phyloP scores from a whole-genome alignment of 371 early-diverging fungal species.

The Batrachochytrium dendrobatidis region DNA sequence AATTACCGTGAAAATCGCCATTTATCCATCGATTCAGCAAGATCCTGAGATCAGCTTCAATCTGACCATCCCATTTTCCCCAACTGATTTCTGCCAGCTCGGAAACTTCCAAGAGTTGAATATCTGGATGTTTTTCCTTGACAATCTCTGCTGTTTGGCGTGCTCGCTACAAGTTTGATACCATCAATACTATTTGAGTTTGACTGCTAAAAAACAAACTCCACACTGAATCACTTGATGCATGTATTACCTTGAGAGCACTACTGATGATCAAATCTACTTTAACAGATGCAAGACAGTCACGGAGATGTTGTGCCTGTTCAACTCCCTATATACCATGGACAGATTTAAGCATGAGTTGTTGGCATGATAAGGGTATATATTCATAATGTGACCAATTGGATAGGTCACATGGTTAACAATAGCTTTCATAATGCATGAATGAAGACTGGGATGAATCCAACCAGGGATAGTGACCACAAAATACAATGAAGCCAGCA shows the following conservation, averaged over 20 bases:
- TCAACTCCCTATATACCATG: conserved; percentile 17
- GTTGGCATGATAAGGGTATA: too few species aligned
- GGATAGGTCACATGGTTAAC: too few species aligned
- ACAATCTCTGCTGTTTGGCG: conserved; percentile 27
- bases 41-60: conserved; percentile 8
- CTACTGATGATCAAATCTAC: conserved; percentile 23
- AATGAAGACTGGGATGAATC: too few species aligned
- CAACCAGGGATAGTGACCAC: too few species aligned
- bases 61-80: conserved; percentile 37
- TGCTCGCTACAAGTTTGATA: conserved; percentile 20
- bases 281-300: conserved; percentile 9
- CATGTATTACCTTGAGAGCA: conserved; percentile 12
- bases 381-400: too few species aligned
- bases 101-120: conserved; percentile 16
- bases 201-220: conserved; percentile 7
- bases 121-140: conserved; percentile 14
- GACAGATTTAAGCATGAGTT: too few species aligned
- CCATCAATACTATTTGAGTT: not conserved
- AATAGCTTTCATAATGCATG: too few species aligned
- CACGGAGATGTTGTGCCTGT: conserved; percentile 25
- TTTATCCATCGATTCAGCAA: conserved; percentile 24
- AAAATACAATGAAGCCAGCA: too few species aligned
- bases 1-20: conserved; percentile 26
- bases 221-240: not conserved
- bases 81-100: conserved; percentile 38